These are phyloP conservation scores for Arthrobotrys sphaeroides DNA, from an alignment of 2,329 filamentous ascomycete genomes.

Conservation along the genomic window DNA sequence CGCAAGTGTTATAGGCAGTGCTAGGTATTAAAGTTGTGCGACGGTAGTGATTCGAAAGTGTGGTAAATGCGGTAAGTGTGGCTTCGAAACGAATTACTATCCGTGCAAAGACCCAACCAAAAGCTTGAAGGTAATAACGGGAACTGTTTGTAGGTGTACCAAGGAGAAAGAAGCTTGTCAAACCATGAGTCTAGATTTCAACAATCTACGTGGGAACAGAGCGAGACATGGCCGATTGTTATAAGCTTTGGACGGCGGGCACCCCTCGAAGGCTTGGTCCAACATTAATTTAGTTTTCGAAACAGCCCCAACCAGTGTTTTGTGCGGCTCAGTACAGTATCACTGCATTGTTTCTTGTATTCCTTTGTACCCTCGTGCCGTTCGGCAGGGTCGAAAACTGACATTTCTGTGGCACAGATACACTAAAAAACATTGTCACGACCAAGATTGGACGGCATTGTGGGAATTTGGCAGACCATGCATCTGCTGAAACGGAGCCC, in stretches of 20 bases:
- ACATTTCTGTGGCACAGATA: slow-evolving; percentile 17
- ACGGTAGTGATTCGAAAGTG: too few relatives aligned
- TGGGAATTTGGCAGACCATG: slow-evolving; percentile 2
- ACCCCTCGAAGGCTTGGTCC: background rate
- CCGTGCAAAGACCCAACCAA: background rate
- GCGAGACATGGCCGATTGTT: slow-evolving; percentile 4
- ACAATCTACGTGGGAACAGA: background rate
- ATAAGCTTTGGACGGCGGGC: background rate
- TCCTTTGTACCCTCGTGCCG: background rate
- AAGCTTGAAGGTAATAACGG: background rate
- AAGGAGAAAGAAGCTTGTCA: background rate
- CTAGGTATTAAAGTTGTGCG: background rate
- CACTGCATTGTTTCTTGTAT: slow-evolving; percentile 11
- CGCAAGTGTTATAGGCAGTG: background rate
- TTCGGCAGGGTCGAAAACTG: background rate
- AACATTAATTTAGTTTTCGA: background rate
- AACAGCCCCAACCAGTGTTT: background rate
- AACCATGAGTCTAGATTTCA: background rate
- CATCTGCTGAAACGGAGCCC: slow-evolving; percentile 39
- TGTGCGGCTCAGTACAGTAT: slow-evolving; percentile 23
- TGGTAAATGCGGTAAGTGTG: too few relatives aligned
- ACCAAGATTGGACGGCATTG: background rate
- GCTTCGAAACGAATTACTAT: background rate
- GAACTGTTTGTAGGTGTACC: background rate
- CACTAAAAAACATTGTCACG: background rate